Evolutionary conservation across 2,329 filamentous ascomycete species (phyloP), one percentile per base, ranked within the genome.

Genomic region (Monilinia vaccinii-corymbosi): DNA sequence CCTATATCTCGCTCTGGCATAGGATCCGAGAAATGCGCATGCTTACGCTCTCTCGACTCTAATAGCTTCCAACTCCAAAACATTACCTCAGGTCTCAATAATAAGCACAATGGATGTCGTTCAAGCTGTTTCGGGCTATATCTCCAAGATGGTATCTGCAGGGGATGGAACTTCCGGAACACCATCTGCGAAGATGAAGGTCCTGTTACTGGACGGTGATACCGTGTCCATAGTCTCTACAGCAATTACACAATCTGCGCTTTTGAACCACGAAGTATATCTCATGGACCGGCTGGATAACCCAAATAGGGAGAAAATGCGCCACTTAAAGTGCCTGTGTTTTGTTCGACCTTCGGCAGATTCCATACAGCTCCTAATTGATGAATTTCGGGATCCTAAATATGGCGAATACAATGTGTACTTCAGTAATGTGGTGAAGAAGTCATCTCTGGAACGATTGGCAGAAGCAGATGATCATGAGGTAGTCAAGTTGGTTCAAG

Each of bases 401-500:
- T 99, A 99, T 69, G 93, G 94, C 65, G 94, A 99, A 76, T 99
- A 99, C 75, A 85, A 96, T 71, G 82, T 99, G 60, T 97, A 95
- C 74, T 96, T 99, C 74, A 97, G 91, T 78, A 99, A 99, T 73
- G 88, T 99, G 61, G 87, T 94, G 71, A 96, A 95, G 74, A 99
- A 99, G 75, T 97, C 94, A 2, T 89, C 93, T 0, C 79, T 99
- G 28, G 94, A 99, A 73, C 84, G 94, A 47, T 79, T 99, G 47
- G 94, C 94, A 38, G 95, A 99, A 78, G 92, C 94, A 31, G 94
- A 99, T 72, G 92, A 97, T 68, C 91, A 99, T 71, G 95, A 99
- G 75, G 91, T 99, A 40, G 93, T 99, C 65, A 95, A 92, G 71
- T 80, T 85, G 14, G 88, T 99, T 1, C 92, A 97, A 71, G 94